Evolutionary conservation across 1,284 basidiomycete genomes (phyloP).

Genomic region (Crepidotus sp.): DNA sequence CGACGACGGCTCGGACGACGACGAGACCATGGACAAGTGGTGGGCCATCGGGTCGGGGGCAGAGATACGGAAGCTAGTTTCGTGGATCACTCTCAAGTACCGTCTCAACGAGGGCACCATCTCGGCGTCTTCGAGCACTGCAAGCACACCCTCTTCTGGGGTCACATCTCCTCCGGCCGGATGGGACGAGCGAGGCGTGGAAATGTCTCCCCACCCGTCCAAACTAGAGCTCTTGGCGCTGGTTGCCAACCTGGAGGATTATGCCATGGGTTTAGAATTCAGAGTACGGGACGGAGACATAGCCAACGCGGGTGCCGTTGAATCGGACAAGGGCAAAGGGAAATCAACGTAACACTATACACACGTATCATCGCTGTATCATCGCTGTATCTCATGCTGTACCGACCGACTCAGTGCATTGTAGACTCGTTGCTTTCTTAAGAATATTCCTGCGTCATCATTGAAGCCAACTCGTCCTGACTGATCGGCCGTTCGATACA

Average conservation of each 20-base stretch:
- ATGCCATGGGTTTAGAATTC: conserved; percentile 41
- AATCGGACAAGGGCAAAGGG: conserved; percentile 12
- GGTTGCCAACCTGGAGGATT: conserved; percentile 39
- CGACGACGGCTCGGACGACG: conserved; percentile 27
- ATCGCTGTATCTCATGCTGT: conserved; percentile 12
- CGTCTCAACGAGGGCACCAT: conserved; percentile 31
- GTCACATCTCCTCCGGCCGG: conserved; percentile 1
- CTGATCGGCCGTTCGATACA: conserved; percentile 41
- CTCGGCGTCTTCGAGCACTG: conserved; percentile 9
- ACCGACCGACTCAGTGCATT: conserved; percentile 15
- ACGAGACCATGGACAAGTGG: conserved; percentile 42
- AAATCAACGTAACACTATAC: conserved; percentile 6
- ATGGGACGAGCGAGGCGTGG: conserved; percentile 16
- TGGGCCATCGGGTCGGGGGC: conserved; percentile 63
- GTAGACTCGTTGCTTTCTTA: conserved; percentile 9
- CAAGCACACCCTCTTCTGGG: conserved; percentile 4
- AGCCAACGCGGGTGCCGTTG: conserved; percentile 19
- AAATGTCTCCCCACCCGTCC: conserved; percentile 21
- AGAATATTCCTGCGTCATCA: conserved; percentile 23
- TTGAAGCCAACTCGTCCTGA: conserved; percentile 37
- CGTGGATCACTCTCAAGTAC: conserved; percentile 51
- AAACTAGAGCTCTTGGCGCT: conserved; percentile 30
- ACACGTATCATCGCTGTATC: not conserved
- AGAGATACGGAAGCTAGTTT: conserved; percentile 55
- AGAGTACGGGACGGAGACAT: conserved; percentile 31